Percentiles rank a stretch among this genome's conserved stretches.
phyloP scores from a whole-genome alignment of 2,329 filamentous ascomycete genomes.

The Fusarium drepaniforme region DNA sequence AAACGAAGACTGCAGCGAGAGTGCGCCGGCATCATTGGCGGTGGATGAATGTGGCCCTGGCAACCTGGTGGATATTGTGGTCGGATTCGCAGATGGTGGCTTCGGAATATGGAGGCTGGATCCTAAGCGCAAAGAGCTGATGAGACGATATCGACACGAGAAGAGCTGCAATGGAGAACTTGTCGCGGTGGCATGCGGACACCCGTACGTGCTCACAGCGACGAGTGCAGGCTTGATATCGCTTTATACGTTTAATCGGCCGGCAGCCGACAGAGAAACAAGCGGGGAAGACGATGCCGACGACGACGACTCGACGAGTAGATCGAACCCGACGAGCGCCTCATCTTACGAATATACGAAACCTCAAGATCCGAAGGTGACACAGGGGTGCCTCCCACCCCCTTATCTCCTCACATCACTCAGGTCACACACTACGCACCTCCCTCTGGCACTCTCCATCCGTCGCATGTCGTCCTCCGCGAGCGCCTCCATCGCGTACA shows the following conservation, averaged over 20 bases:
- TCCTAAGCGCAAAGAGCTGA: slow-evolving; percentile 57
- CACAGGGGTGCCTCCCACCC: slow-evolving; percentile 25
- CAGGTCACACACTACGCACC: slow-evolving; percentile 81
- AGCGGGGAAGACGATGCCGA: slow-evolving; percentile 6
- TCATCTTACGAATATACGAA: neutral
- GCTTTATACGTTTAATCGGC: slow-evolving; percentile 74
- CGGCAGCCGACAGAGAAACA: slow-evolving; percentile 17
- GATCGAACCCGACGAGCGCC: neutral
- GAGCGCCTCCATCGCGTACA: slow-evolving; percentile 89
- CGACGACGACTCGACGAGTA: neutral
- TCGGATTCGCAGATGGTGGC: slow-evolving; percentile 80
- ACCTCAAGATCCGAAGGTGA: neutral
- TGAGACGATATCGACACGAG: slow-evolving; percentile 68
- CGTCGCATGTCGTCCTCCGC: slow-evolving; percentile 73
- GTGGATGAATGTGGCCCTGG: slow-evolving; percentile 67
- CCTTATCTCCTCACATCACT: slow-evolving; percentile 77
- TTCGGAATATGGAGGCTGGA: slow-evolving; percentile 78
- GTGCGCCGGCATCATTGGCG: slow-evolving; percentile 71
- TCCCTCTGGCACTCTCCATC: slow-evolving; percentile 86
- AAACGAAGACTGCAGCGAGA: slow-evolving; percentile 33
- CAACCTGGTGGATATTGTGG: slow-evolving; percentile 67
- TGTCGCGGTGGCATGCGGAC: slow-evolving; percentile 76
- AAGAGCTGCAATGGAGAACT: slow-evolving; percentile 74
- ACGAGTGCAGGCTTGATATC: slow-evolving; percentile 80
- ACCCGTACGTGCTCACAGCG: slow-evolving; percentile 84